Conservation (phyloP, 306 rosid genomes). For the Geum urbanum region DNA sequence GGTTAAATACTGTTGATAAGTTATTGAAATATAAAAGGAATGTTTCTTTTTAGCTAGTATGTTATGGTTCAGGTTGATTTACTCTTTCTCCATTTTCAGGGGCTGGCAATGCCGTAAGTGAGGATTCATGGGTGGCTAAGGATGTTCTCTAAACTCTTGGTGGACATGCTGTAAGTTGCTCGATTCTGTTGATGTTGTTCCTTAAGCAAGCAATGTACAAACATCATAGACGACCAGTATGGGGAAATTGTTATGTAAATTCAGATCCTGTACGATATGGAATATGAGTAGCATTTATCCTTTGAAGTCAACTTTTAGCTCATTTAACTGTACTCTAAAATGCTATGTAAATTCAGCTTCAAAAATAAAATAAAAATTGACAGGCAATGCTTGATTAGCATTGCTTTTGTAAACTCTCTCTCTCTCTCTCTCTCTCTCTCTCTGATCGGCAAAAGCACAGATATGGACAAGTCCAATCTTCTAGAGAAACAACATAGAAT, state of each 20-base stretch:
- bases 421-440: constrained; percentile 5
- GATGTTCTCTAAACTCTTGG: constrained; percentile 23
- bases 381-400: background rate
- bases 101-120: constrained; percentile 8
- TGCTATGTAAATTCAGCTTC: constrained; percentile 8
- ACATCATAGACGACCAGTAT: background rate
- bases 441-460: too few relatives aligned
- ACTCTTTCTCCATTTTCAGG: constrained; percentile 19
- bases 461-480: background rate
- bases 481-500: background rate
- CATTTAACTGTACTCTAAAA: background rate
- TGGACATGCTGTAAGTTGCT: background rate
- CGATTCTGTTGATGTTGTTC: background rate
- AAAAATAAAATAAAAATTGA: constrained; percentile 1
- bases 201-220: constrained; percentile 5
- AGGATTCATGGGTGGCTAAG: constrained; percentile 17
- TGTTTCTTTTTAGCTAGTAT: background rate
- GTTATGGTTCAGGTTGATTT: background rate
- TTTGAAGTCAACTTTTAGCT: background rate
- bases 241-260: background rate
- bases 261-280: background rate
- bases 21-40: background rate
- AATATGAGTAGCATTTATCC: constrained; percentile 1
- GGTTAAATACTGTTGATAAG: background rate
- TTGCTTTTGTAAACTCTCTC: background rate